Evolutionary conservation across 1,284 basidiomycete genomes (phyloP).

Genomic region (Tilletiaria anomala): DNA sequence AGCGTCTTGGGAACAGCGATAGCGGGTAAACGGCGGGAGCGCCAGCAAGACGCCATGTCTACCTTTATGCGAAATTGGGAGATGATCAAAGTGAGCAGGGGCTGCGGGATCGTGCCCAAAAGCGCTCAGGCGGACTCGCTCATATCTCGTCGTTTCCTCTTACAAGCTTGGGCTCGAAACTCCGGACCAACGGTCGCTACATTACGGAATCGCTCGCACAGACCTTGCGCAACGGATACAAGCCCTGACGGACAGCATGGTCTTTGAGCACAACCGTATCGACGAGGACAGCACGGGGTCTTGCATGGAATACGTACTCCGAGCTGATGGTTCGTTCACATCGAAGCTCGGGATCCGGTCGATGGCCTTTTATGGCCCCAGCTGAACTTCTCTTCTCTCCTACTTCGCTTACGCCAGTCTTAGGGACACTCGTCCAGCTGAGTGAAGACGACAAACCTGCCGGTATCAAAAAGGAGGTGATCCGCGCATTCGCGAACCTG

Average conservation of each 20-base stretch:
- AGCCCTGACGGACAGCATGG: constrained; percentile 72
- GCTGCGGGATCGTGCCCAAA: neutral
- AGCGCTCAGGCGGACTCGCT: neutral
- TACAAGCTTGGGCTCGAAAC: constrained; percentile 48
- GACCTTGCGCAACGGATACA: constrained; percentile 62
- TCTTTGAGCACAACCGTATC: constrained; percentile 64
- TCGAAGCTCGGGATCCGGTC: constrained; percentile 48
- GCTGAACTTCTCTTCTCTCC: neutral
- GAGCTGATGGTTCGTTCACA: constrained; percentile 61
- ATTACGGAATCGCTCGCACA: constrained; percentile 65
- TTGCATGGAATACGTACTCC: constrained; percentile 77
- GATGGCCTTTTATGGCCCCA: neutral
- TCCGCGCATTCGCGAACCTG: constrained; percentile 30
- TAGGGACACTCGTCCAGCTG: constrained; percentile 27
- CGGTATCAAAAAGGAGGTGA: constrained; percentile 29
- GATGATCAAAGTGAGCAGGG: constrained; percentile 7
- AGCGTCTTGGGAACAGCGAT: neutral
- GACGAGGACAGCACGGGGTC: constrained; percentile 60
- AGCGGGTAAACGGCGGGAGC: too few species aligned
- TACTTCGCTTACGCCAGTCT: constrained; percentile 9
- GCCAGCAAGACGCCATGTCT: neutral
- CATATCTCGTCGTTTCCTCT: neutral
- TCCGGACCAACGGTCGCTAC: constrained; percentile 66
- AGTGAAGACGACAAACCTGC: constrained; percentile 25
- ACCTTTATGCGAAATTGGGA: constrained; percentile 15